A percentile compares a stretch with the other conserved stretches of the same genome.
These are phyloP conservation scores for Hericium erinaceus DNA, from an alignment of 768 basidiomycete species.

Conservation along the genomic window DNA sequence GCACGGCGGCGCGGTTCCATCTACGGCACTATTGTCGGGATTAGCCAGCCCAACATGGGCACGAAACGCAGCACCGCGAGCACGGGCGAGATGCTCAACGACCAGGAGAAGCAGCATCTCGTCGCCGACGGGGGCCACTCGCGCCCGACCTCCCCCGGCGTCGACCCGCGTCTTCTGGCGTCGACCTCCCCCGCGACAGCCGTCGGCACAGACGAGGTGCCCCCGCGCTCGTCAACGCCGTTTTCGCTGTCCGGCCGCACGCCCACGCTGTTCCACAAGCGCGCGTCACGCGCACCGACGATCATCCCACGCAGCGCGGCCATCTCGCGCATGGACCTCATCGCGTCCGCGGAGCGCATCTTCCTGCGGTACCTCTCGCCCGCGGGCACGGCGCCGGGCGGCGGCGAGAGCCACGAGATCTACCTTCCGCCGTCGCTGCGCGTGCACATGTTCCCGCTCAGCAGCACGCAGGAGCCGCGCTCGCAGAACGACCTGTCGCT, in stretches of 20 bases:
- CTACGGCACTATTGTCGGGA: slow-evolving; percentile 82
- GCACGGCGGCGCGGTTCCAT: slow-evolving; percentile 88
- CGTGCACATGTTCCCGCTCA: slow-evolving; percentile 84
- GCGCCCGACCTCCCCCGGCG: slow-evolving; percentile 32
- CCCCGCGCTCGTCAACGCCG: slow-evolving; percentile 65
- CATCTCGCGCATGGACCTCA: slow-evolving; percentile 82
- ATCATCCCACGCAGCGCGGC: slow-evolving; percentile 88
- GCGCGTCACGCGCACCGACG: slow-evolving; percentile 85
- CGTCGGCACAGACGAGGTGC: slow-evolving; percentile 29
- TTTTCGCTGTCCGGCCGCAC: slow-evolving; percentile 71
- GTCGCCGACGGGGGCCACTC: slow-evolving; percentile 38
- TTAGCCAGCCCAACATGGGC: slow-evolving; percentile 42
- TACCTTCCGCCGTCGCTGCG: slow-evolving; percentile 95
- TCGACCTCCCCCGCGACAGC: slow-evolving; percentile 42
- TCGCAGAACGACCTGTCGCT: slow-evolving; percentile 50
- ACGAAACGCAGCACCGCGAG: slow-evolving; percentile 77
- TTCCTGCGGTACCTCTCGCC: slow-evolving; percentile 90
- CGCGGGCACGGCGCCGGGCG: slow-evolving; percentile 62
- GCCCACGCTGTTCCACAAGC: slow-evolving; percentile 66
- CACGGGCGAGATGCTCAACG: slow-evolving; percentile 61
- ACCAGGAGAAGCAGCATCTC: slow-evolving; percentile 57
- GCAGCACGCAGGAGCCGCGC: slow-evolving; percentile 24
- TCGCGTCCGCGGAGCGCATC: slow-evolving; percentile 92
- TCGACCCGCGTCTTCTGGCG: slow-evolving; percentile 31
- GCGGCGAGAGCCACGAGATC: slow-evolving; percentile 91